Evolutionary conservation across 2,329 filamentous ascomycete species (phyloP).

Genomic region (Gaeumannomyces tritici): DNA sequence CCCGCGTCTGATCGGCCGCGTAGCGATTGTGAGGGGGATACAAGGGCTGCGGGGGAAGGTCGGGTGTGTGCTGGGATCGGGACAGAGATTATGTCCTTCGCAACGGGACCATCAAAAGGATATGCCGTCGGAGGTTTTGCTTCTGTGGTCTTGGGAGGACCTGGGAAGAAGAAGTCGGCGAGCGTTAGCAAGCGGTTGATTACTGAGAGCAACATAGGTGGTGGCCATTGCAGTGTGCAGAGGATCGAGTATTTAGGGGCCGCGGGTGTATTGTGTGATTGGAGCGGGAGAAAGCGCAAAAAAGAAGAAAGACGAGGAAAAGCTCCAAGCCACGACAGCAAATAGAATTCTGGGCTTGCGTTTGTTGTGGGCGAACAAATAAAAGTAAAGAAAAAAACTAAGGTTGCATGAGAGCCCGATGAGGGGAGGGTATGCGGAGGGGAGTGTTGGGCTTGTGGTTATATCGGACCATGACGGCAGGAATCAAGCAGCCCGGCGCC

Average conservation of each 20-base stretch:
- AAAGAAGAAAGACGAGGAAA: neutral
- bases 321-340: neutral
- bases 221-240: slow-evolving; percentile 1
- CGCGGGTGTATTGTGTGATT: neutral
- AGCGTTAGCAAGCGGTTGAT: neutral
- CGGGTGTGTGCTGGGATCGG: neutral
- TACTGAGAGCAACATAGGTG: neutral
- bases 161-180: neutral
- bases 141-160: neutral
- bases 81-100: neutral
- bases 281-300: neutral
- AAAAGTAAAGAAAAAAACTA: no score
- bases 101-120: slow-evolving; percentile 3
- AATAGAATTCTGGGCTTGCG: no score
- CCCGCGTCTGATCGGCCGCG: slow-evolving; percentile 23
- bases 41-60: neutral
- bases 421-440: neutral
- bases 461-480: neutral
- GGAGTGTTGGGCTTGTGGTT: neutral
- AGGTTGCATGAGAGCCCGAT: neutral
- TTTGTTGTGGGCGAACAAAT: no score
- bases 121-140: neutral
- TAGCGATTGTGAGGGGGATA: neutral
- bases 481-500: neutral
- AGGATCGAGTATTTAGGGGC: neutral